These are phyloP conservation scores for Alternaria sp. DNA, from an alignment of 2,329 filamentous ascomycete species.

Conservation along the genomic window DNA sequence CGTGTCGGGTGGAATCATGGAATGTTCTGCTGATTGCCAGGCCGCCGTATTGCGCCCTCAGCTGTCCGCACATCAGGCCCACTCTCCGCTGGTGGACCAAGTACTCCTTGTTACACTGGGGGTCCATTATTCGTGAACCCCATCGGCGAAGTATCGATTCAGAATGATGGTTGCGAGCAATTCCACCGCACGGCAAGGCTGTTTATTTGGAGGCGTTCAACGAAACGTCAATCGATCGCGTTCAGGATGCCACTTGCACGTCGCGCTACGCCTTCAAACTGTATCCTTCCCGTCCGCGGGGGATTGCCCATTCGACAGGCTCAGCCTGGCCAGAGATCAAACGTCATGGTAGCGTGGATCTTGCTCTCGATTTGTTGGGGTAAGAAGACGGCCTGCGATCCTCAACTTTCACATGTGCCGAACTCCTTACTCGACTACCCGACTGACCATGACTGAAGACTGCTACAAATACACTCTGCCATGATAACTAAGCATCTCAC, in stretches of 20 bases:
- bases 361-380: neutral
- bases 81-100: constrained; percentile 12
- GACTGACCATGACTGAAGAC: neutral
- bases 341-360: neutral
- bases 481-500: neutral
- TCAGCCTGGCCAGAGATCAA: neutral
- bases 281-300: neutral
- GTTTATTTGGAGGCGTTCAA: constrained; percentile 9
- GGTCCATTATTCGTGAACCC: neutral
- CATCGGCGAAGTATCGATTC: neutral
- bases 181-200: constrained; percentile 16
- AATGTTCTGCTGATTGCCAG: neutral
- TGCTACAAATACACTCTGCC: neutral
- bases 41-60: constrained; percentile 4
- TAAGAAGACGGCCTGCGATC: neutral
- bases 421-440: neutral
- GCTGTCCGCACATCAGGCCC: constrained; percentile 16
- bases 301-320: neutral
- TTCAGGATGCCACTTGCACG: neutral
- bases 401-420: neutral
- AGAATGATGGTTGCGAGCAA: constrained; percentile 7
- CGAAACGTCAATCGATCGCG: neutral
- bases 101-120: constrained; percentile 3
- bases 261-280: neutral
- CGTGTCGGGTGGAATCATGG: neutral